These are phyloP conservation scores for Zanthoxylum bungeanum DNA, from an alignment of 345 rosid species.

Conservation along the genomic window DNA sequence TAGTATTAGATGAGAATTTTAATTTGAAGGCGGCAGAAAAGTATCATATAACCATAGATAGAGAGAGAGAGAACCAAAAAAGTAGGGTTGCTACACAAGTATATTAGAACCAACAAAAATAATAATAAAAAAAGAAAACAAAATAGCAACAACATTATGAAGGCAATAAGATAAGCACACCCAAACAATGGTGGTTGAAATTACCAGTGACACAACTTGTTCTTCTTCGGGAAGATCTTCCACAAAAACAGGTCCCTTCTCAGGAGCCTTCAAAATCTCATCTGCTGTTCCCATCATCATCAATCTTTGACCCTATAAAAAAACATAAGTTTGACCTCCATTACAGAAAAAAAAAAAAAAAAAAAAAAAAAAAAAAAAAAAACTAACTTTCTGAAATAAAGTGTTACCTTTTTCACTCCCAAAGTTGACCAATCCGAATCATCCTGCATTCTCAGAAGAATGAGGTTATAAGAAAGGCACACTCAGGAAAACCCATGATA, in stretches of 20 bases:
- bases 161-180: not conserved
- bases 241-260: conserved; percentile 83
- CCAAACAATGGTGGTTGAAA: not conserved
- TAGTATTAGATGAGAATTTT: not conserved
- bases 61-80: too few relatives aligned
- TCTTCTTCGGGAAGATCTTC: conserved; percentile 99
- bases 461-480: conserved; percentile 6
- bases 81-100: not conserved
- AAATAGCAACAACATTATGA: not conserved
- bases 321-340: not conserved
- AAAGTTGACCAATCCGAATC: conserved; percentile 85
- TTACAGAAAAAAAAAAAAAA: not conserved
- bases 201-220: conserved; percentile 69
- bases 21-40: conserved; percentile 2
- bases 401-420: conserved; percentile 73
- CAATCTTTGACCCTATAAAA: conserved; percentile 80
- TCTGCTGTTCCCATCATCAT: conserved; percentile 99
- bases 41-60: conserved; percentile 3
- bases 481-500: not conserved
- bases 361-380: not conserved
- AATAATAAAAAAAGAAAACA: not conserved
- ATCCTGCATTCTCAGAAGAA: conserved; percentile 50
- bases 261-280: conserved; percentile 94
- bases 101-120: not conserved
- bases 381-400: not conserved